These are phyloP conservation scores for Solanum chmielewskii DNA, from an alignment of 257 asterid species.

Conservation along the genomic window DNA sequence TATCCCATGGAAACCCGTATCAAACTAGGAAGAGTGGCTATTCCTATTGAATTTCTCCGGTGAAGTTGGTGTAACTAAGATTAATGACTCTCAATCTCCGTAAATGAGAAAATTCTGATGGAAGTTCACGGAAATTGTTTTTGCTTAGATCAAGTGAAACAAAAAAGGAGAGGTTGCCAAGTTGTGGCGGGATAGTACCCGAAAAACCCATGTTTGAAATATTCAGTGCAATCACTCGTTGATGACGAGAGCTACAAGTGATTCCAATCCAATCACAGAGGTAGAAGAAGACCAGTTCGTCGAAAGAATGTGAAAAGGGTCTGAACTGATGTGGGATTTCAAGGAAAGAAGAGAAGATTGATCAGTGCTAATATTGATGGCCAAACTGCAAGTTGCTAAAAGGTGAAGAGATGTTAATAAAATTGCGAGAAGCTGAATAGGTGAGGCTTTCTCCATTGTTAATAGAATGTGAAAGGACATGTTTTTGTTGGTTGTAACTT, in stretches of 20 bases:
- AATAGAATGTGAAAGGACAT: neutral
- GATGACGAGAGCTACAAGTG: conserved; percentile 15
- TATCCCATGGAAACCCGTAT: neutral
- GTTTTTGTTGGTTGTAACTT: neutral
- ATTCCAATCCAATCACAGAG: conserved; percentile 16
- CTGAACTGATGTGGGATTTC: neutral
- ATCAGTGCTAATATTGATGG: conserved; percentile 10
- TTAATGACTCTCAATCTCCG: neutral
- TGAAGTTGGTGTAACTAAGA: neutral
- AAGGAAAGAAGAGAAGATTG: conserved; percentile 14
- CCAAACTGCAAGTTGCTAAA: neutral
- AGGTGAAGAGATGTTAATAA: neutral
- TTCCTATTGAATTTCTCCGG: neutral
- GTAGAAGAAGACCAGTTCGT: conserved; percentile 9
- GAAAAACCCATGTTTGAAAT: conserved; percentile 2
- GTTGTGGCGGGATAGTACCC: conserved; percentile 10
- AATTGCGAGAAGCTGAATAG: neutral
- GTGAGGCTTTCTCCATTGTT: neutral
- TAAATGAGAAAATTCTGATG: conserved; percentile 7
- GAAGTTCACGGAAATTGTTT: conserved; percentile 11
- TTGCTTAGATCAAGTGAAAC: conserved; percentile 7
- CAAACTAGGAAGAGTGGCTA: neutral
- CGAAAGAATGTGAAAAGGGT: neutral
- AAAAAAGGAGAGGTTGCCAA: conserved; percentile 33
- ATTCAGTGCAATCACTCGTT: neutral